Percentiles rank a stretch among this genome's conserved stretches.
These are phyloP conservation scores for Diversispora epigaea DNA, from an alignment of 192 early-diverging fungal species.

Conservation along the genomic window DNA sequence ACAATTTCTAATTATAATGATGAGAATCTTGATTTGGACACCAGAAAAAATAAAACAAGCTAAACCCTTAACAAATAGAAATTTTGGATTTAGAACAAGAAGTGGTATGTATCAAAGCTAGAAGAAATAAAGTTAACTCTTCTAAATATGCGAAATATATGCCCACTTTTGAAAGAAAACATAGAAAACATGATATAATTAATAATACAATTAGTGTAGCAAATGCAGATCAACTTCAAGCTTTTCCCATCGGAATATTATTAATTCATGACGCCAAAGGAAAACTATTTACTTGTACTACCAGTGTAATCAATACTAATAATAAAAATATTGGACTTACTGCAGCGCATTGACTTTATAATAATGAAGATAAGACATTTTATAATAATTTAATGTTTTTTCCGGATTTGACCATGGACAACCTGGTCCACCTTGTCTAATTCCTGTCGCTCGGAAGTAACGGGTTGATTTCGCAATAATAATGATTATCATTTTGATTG, in stretches of 20 bases:
- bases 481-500: neutral
- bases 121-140: neutral
- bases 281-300: neutral
- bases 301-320: neutral
- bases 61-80: neutral
- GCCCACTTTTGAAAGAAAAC: neutral
- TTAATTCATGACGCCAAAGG: neutral
- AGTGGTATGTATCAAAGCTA: neutral
- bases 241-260: neutral
- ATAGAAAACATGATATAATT: neutral
- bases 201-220: slow-evolving; percentile 1
- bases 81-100: neutral
- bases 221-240: neutral
- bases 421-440: no score
- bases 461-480: neutral
- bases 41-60: neutral
- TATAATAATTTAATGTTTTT: neutral
- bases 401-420: no score
- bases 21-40: neutral
- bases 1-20: neutral
- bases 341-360: slow-evolving; percentile 6
- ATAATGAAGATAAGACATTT: neutral
- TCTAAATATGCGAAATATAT: neutral
- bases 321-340: neutral
- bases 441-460: neutral